Conservation (phyloP, 2,329 filamentous ascomycete genomes). For the Talaromyces pinophilus region DNA sequence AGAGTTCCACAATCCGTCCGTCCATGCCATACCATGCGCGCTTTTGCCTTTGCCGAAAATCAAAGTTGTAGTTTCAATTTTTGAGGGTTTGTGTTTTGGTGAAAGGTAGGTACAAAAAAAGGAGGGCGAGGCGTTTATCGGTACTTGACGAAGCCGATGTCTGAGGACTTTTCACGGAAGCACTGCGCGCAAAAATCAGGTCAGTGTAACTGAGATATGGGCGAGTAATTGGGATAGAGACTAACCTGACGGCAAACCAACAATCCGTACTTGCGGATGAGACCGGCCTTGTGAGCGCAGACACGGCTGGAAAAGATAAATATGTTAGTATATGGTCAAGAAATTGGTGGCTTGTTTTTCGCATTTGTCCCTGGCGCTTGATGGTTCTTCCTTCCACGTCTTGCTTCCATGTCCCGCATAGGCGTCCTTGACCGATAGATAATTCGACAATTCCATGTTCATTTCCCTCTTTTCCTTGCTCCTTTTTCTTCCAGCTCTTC, state of each 20-base stretch:
- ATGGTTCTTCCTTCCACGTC: background rate
- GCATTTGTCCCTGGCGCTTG: background rate
- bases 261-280: conserved; percentile 99
- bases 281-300: conserved; percentile 95
- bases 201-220: background rate
- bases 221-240: background rate
- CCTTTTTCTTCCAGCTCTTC: background rate
- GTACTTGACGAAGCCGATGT: conserved; percentile 68
- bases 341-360: background rate
- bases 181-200: conserved; percentile 43
- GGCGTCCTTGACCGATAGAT: background rate
- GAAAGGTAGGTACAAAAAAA: background rate
- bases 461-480: background rate
- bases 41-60: background rate
- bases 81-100: background rate
- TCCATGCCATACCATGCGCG: conserved; percentile 2
- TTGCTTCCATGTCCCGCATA: background rate
- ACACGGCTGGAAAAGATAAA: conserved; percentile 60
- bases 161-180: conserved; percentile 68
- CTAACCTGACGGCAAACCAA: conserved; percentile 52
- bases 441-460: background rate
- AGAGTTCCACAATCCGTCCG: background rate
- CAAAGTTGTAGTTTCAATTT: background rate
- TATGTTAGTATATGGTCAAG: background rate
- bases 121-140: conserved; percentile 18